These are phyloP conservation scores for Hanseniaspora vineae DNA, from an alignment of 805 yeast species.

Conservation along the genomic window DNA sequence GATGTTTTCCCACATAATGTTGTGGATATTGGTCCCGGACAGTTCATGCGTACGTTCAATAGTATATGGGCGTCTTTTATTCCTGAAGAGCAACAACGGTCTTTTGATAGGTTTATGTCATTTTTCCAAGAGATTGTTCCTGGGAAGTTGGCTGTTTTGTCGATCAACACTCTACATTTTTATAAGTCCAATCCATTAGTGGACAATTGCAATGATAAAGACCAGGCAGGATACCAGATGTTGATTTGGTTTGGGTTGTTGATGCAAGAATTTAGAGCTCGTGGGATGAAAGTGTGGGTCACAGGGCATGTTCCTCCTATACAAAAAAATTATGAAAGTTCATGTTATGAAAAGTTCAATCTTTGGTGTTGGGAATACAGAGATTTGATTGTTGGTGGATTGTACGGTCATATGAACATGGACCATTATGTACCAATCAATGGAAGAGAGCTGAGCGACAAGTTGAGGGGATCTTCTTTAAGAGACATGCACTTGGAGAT, in stretches of 20 bases:
- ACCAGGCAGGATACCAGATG: slow-evolving; percentile 69
- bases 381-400: slow-evolving; percentile 71
- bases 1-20: slow-evolving; percentile 85
- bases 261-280: slow-evolving; percentile 54
- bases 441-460: slow-evolving; percentile 51
- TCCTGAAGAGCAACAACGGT: slow-evolving; percentile 66
- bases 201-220: slow-evolving; percentile 59
- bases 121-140: slow-evolving; percentile 72
- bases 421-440: slow-evolving; percentile 78
- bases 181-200: slow-evolving; percentile 71
- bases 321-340: slow-evolving; percentile 58
- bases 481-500: slow-evolving; percentile 1
- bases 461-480: slow-evolving; percentile 6
- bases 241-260: slow-evolving; percentile 69
- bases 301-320: slow-evolving; percentile 85
- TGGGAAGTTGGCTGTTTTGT: slow-evolving; percentile 59
- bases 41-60: slow-evolving; percentile 68
- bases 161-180: slow-evolving; percentile 65
- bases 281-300: slow-evolving; percentile 78
- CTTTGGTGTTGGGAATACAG: slow-evolving; percentile 77
- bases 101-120: slow-evolving; percentile 64
- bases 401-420: slow-evolving; percentile 82
- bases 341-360: slow-evolving; percentile 62
- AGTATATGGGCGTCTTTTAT: slow-evolving; percentile 61
- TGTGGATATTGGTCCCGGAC: slow-evolving; percentile 78